These are phyloP conservation scores for Colletotrichum endophyticum DNA, from an alignment of 2,329 filamentous ascomycete species.

Conservation along the genomic window DNA sequence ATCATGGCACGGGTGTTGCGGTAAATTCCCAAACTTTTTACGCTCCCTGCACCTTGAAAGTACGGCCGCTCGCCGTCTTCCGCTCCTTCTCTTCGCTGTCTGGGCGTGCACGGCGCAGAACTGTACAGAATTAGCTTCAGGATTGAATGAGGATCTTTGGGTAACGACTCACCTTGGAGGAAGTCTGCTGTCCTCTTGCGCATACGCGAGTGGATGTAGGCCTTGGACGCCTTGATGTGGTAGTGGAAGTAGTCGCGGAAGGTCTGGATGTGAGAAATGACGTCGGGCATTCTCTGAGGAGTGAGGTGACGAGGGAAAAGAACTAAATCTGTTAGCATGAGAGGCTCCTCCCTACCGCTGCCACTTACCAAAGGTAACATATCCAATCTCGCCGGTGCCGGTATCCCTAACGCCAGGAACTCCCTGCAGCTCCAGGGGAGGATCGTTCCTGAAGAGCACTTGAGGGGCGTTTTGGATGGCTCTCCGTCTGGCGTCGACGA, in stretches of 20 bases:
- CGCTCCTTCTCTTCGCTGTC: constrained; percentile 97
- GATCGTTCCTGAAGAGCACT: constrained; percentile 93
- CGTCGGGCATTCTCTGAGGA: constrained; percentile 86
- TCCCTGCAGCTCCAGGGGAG: constrained; percentile 87
- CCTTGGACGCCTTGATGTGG: constrained; percentile 99
- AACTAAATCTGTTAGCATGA: constrained; percentile 56
- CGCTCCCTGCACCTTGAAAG: constrained; percentile 69
- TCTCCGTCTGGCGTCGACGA: constrained; percentile 92
- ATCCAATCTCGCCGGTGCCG: constrained; percentile 87
- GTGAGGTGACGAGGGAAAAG: constrained; percentile 96
- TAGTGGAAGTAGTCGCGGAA: constrained; percentile 99
- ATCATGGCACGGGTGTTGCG: neutral
- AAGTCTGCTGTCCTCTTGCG: constrained; percentile 97
- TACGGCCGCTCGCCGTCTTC: constrained; percentile 96
- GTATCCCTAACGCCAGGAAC: constrained; percentile 81
- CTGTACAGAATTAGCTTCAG: constrained; percentile 46
- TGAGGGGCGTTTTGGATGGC: constrained; percentile 98
- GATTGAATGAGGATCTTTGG: neutral
- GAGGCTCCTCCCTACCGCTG: neutral
- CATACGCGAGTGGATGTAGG: constrained; percentile 99
- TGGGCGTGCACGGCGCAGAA: constrained; percentile 92
- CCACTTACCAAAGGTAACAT: constrained; percentile 90
- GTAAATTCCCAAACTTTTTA: neutral
- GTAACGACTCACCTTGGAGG: constrained; percentile 77
- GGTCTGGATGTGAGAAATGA: constrained; percentile 99